Percentiles rank a stretch among this genome's conserved stretches.
These are phyloP conservation scores for Fusarium chaquense DNA, from an alignment of 2,329 filamentous ascomycete genomes.

Conservation along the genomic window DNA sequence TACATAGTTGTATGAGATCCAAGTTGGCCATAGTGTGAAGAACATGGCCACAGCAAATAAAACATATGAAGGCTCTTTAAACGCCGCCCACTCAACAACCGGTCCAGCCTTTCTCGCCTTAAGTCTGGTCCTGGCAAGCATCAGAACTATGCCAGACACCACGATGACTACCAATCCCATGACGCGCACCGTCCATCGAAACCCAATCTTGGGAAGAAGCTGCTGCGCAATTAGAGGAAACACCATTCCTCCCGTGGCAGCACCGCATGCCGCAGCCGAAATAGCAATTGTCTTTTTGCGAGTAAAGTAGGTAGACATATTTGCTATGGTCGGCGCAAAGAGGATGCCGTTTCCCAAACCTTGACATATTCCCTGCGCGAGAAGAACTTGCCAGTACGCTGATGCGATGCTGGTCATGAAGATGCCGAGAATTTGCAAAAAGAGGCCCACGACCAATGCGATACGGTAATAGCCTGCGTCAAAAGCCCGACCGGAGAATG, in stretches of 20 bases:
- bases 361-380: conserved; percentile 67
- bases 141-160: conserved; percentile 54
- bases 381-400: conserved; percentile 61
- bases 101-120: conserved; percentile 63
- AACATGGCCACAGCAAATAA: conserved; percentile 53
- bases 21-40: conserved; percentile 61
- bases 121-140: conserved; percentile 61
- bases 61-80: conserved; percentile 61
- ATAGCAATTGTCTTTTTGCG: conserved; percentile 70
- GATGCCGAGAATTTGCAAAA: conserved; percentile 60
- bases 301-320: conserved; percentile 71
- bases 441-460: conserved; percentile 51
- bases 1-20: conserved; percentile 63
- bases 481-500: conserved; percentile 56
- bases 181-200: conserved; percentile 72
- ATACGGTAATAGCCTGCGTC: conserved; percentile 57
- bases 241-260: conserved; percentile 71
- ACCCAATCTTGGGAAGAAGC: conserved; percentile 70
- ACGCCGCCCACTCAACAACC: conserved; percentile 63
- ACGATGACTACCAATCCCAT: conserved; percentile 70
- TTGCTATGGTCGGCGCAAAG: conserved; percentile 65
- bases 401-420: conserved; percentile 59
- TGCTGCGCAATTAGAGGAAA: conserved; percentile 70
- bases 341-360: conserved; percentile 68
- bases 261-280: conserved; percentile 69